Conservation (phyloP, 306 rosid genomes). For the Vigna angularis region DNA sequence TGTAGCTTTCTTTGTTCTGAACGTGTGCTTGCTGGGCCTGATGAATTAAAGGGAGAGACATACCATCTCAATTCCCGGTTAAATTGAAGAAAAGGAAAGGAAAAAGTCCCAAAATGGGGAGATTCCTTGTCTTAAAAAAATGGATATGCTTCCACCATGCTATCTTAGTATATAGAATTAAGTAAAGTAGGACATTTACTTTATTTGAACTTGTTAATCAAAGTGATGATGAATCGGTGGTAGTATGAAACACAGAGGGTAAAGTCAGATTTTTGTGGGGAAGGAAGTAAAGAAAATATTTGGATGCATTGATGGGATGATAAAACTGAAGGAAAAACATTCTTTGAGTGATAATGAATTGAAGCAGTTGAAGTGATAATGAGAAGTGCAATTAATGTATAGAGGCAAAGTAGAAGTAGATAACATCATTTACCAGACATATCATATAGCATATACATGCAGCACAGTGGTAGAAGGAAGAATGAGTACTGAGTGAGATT, state of each 20-base stretch:
- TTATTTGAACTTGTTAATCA: background rate
- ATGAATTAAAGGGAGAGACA: conserved; percentile 24
- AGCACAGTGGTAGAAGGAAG: background rate
- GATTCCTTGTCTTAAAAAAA: background rate
- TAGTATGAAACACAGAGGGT: too few species aligned
- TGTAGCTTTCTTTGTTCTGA: background rate
- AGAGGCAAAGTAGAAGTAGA: conserved; percentile 1
- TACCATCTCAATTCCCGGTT: conserved; percentile 20
- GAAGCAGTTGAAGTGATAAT: background rate
- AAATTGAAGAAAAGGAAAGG: background rate
- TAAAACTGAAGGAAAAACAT: background rate
- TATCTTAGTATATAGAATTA: background rate
- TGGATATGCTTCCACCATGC: background rate
- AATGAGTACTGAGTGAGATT: background rate
- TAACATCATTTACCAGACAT: background rate
- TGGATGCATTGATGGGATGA: too few species aligned
- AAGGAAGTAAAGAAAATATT: too few species aligned
- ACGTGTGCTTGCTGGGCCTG: conserved; percentile 6
- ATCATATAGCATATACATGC: background rate
- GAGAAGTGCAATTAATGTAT: background rate
- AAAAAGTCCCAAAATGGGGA: background rate
- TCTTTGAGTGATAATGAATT: background rate
- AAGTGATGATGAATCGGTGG: too few species aligned
- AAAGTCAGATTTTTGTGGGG: too few species aligned
- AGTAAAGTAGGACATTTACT: background rate